A percentile compares a stretch with the other conserved stretches of the same genome.
phyloP scores from a whole-genome alignment of 2,329 filamentous ascomycete genomes.

The Penicillium sp. region DNA sequence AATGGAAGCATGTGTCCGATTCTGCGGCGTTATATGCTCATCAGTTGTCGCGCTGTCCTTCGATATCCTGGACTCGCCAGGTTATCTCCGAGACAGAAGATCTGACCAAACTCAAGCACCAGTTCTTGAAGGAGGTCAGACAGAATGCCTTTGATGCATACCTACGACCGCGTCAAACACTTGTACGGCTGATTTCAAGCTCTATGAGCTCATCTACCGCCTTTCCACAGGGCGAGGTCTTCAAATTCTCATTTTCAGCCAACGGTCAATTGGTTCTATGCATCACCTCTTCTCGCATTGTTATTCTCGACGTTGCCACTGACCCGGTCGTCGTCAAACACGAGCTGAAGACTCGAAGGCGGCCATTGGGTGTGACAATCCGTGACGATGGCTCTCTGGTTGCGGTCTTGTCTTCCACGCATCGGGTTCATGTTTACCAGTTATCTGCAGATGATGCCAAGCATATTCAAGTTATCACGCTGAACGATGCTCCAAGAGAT shows the following conservation, averaged over 20 bases:
- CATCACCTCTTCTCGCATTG: conserved; percentile 80
- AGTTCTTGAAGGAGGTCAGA: conserved; percentile 68
- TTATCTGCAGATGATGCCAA: conserved; percentile 62
- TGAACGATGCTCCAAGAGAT: conserved; percentile 73
- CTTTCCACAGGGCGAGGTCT: conserved; percentile 76
- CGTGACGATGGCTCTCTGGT: conserved; percentile 72
- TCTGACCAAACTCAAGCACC: conserved; percentile 59
- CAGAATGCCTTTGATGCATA: conserved; percentile 75
- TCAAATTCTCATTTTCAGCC: conserved; percentile 77
- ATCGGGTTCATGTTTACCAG: conserved; percentile 83
- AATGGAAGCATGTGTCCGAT: conserved; percentile 45
- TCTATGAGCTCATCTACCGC: conserved; percentile 78
- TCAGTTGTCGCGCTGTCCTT: conserved; percentile 45
- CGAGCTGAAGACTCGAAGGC: conserved; percentile 73
- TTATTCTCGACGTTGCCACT: conserved; percentile 66
- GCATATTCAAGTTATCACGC: conserved; percentile 67
- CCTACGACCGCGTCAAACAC: conserved; percentile 63
- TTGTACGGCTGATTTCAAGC: conserved; percentile 76
- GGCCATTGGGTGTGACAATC: conserved; percentile 72
- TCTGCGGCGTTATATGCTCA: conserved; percentile 45
- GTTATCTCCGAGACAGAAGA: conserved; percentile 42
- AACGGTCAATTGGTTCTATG: conserved; percentile 71
- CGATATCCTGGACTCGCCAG: conserved; percentile 40
- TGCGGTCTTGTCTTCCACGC: conserved; percentile 74
- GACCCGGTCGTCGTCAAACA: conserved; percentile 62